Evolutionary conservation across 106 monocot genomes (phyloP), one percentile per base, ranked within the genome.

Genomic region (Apostasia ramifera): DNA sequence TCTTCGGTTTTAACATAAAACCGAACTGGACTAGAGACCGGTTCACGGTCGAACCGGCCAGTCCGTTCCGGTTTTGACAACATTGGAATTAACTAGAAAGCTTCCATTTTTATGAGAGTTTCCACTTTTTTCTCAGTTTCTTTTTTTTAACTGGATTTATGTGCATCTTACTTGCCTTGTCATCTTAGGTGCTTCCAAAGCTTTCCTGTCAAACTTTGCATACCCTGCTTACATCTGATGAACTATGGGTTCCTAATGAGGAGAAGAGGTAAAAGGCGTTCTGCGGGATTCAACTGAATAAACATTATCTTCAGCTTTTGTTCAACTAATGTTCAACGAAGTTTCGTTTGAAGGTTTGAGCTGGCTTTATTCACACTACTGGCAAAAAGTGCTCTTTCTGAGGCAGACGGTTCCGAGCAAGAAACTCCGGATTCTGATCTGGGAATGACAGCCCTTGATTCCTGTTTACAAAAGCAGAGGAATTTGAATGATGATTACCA

Each of bases 181-280:
- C 26, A 26, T 26, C 26, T 26, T 26, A 98, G 97, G 92, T 98
- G 37, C 85, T 98, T 11, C 90, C 97, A 40, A 92, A 85, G 76
- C 89, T 98, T 72, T 98, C 97, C 66, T 84, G 85, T 71, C 97
- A 92, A 83, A 98, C 97, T 56, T 71, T 98, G 72, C 90, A 87
- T 77, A 81, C 90, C 41, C 74, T 98, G 43, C 83, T 98, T 70
- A 98, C 90, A 67, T 98, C 97, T 61, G 92, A 93, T 72, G 93
- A 84, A 72, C 83, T 98, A 2, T 98, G 97, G 97, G 92, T 98
- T 52, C 87, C 87, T 68, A 93, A 82, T 79, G 97, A 98, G 75
- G 97, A 98, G 81, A 93, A 90, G 83, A 59, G 97, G 97, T 98
- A 82, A 47, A 2, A n/a, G 46, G 5, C 15, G 14, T 48, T 47